Evolutionary conservation across 1,139 yeast species (phyloP), one percentile per base, ranked within the genome.

Genomic region (Candida sanyaensis): DNA sequence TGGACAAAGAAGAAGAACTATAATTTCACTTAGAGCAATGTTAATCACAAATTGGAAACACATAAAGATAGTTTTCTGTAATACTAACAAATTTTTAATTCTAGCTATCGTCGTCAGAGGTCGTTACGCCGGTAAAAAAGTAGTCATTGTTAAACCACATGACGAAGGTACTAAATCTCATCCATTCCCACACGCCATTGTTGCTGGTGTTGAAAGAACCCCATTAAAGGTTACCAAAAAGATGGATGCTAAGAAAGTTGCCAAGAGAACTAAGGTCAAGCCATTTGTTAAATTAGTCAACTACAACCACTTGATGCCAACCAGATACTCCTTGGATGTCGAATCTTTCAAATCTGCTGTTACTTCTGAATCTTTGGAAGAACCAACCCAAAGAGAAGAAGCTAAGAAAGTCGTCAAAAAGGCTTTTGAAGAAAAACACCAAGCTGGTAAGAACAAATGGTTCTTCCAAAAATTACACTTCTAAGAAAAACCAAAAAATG

Each of bases 101-200:
- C 27, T 63, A 63, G 98, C 99, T 83, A 92, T 93, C 81, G 92
- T 93, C 77, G 96, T 93, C 80, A 95, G 98, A 80, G 99, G 99
- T 75, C 95, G 99, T 84, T 93, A 85, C 89, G 99, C 99, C 77
- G 99, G 99, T 85, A 93, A 92, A 90, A 95, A 95, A 88, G 99
- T 95, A 65, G 99, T 95, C 77, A 91, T 95, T 77, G 93, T 95
- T 75, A 91, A 90, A 81, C 95, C 97, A 68, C 96, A 89, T 77
- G 99, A 95, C 74, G 98, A 93, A 72, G 99, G 99, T 75, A 84
- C 98, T 82, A 95, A 93, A 83, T 75, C 96, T 59, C 97, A 93
- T 85, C 96, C 96, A 71, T 95, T 92, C 88, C 96, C 97, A 75
- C 99, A 95, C 73, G 99, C 99, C 75, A 84, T 95, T 68, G 99